Evolutionary conservation across 1,139 yeast genomes (phyloP), one percentile per base, ranked within the genome.

Genomic region (Sugiyamaella neomexicana): DNA sequence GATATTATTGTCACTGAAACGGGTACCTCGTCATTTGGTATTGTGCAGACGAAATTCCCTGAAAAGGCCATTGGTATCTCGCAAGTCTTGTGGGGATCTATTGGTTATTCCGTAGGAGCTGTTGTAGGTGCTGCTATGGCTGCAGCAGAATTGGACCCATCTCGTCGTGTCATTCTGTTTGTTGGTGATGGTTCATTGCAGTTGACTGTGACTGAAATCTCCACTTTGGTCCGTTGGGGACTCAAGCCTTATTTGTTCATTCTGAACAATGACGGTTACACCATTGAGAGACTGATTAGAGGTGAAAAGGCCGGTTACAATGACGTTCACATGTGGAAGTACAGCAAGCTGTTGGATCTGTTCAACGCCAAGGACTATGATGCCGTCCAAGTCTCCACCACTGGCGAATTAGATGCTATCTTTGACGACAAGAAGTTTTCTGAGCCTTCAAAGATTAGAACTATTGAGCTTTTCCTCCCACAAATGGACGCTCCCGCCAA

Each of bases 111-210:
- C 32, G 89, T 87, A 46, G 96, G 96, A 67, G 87, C 95, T 52
- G 80, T 89, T 37, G 74, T 85, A 58, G 96, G 96, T 72, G 96
- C 96, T 31, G 85, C 85, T 36, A 80, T 86, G 77, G 96, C 95
- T 23, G 87, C 90, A 58, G 82, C 82, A 66, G 96, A 89, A 71
- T 66, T 84, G 52, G 84, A 84, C 67, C 82, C 84, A 52, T 70
- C 72, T 60, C 83, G 81, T 71, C 81, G 96, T 76, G 95, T 86
- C 57, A 79, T 87, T 61, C 75, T 89, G 63, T 89, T 89, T 72
- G 86, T 87, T 55, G 96, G 96, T 72, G 96, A 89, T 71, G 96
- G 96, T 68, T 88, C 96, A 29, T 78, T 89, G 68, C 96, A 89
- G 74, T 79, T 89, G 71, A 87, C 96, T 2, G 93, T 85, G 32